Percentiles rank a stretch among this genome's conserved stretches.
Evolutionary conservation across 1,139 yeast genomes (phyloP).

Genomic region (Suhomyces anneliseae): DNA sequence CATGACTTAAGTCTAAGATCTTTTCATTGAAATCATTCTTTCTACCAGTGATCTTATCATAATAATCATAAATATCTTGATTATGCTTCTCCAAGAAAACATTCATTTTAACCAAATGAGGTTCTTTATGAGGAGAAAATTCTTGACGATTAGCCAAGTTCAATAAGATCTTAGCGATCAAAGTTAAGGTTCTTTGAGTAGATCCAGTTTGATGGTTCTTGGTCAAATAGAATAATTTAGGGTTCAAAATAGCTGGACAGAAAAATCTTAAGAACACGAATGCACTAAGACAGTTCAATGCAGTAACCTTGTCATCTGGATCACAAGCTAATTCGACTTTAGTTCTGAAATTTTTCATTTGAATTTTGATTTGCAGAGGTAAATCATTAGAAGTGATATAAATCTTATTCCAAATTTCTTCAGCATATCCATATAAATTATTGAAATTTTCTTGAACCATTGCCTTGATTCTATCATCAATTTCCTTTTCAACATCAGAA

Average conservation of each 20-base stretch:
- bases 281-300: constrained; percentile 75
- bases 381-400: constrained; percentile 69
- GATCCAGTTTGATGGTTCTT: constrained; percentile 68
- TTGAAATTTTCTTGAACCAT: constrained; percentile 52
- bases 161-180: constrained; percentile 78
- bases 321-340: constrained; percentile 63
- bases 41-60: constrained; percentile 70
- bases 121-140: constrained; percentile 78
- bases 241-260: constrained; percentile 90
- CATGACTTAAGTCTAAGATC: constrained; percentile 56
- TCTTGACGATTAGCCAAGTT: constrained; percentile 75
- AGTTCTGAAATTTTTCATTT: constrained; percentile 56
- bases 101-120: constrained; percentile 73
- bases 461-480: constrained; percentile 25
- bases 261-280: constrained; percentile 82
- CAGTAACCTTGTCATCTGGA: constrained; percentile 53
- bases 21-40: constrained; percentile 67
- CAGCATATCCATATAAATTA: constrained; percentile 55
- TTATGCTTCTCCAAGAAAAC: constrained; percentile 59
- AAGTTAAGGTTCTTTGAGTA: constrained; percentile 73
- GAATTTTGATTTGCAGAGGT: constrained; percentile 67
- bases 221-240: constrained; percentile 76
- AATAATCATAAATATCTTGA: constrained; percentile 61
- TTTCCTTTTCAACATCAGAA: constrained; percentile 35
- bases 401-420: constrained; percentile 71